Conservation (phyloP, 768 basidiomycete genomes). For the Fomitopsis serialis region DNA sequence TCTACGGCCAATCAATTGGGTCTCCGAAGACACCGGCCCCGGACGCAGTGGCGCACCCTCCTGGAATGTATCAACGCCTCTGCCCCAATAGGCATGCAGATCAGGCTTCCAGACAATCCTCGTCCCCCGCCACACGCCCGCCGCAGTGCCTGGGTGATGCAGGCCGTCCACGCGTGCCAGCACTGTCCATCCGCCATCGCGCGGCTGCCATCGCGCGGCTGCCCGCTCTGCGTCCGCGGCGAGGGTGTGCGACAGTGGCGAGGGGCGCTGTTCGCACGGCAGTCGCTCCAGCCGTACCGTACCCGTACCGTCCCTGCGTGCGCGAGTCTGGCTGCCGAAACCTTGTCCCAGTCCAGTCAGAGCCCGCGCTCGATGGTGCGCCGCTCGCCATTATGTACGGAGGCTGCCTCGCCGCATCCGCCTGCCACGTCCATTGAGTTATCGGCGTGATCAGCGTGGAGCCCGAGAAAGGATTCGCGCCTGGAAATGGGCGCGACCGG, state of each 20-base stretch:
- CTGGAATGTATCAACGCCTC: not conserved
- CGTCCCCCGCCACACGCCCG: not conserved
- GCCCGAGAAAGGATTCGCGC: not conserved
- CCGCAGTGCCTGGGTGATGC: not conserved
- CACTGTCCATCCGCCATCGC: not conserved
- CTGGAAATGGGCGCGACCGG: not conserved
- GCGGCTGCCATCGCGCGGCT: not conserved
- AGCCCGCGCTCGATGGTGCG: no score
- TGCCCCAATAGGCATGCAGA: not conserved
- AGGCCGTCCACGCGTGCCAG: not conserved
- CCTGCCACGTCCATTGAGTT: not conserved
- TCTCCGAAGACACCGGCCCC: slow-evolving; percentile 1
- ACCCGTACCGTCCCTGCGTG: no score
- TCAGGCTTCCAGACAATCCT: not conserved
- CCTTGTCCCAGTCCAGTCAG: not conserved
- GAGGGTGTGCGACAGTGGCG: no score
- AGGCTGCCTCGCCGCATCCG: not conserved
- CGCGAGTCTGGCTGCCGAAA: not conserved
- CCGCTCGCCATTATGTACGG: no score
- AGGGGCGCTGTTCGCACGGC: not conserved
- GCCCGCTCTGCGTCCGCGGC: no score
- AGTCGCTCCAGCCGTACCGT: no score
- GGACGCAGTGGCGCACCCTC: not conserved
- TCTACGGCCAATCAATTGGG: not conserved
- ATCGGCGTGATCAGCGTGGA: slow-evolving; percentile 2